Evolutionary conservation across 1,284 basidiomycete species (phyloP).

Genomic region (Ceratobasidium sp.): DNA sequence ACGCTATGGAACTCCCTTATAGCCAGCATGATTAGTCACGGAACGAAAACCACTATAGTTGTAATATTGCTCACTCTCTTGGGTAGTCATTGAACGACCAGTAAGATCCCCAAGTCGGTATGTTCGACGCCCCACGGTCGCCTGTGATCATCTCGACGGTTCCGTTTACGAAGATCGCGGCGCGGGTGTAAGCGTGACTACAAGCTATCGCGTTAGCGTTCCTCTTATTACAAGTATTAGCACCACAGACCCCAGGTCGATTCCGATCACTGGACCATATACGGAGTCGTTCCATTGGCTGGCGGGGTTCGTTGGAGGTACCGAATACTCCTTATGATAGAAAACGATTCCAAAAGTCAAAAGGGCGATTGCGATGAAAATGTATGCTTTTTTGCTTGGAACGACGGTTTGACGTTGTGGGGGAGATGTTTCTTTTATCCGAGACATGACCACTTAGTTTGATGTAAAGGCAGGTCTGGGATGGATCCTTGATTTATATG

Average conservation of each 20-base stretch:
- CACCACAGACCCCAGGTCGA: conserved; percentile 10
- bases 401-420: background rate
- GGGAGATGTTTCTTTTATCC: background rate
- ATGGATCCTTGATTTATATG: background rate
- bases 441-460: background rate
- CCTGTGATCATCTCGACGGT: conserved; percentile 5
- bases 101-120: background rate
- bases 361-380: background rate
- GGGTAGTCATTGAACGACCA: conserved; percentile 5
- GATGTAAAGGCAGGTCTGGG: background rate
- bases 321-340: background rate
- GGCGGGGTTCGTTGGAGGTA: background rate
- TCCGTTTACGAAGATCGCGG: background rate
- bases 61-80: background rate
- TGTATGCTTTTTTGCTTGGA: background rate
- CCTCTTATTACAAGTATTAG: background rate
- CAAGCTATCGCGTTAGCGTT: background rate
- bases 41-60: background rate
- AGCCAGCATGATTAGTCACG: background rate
- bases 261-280: conserved; percentile 9
- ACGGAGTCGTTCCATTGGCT: background rate
- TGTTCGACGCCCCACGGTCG: background rate
- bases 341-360: background rate
- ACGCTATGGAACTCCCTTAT: background rate
- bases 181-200: conserved; percentile 30